Evolutionary conservation across 208 protist species (phyloP).

Genomic region (Leishmania arabica): DNA sequence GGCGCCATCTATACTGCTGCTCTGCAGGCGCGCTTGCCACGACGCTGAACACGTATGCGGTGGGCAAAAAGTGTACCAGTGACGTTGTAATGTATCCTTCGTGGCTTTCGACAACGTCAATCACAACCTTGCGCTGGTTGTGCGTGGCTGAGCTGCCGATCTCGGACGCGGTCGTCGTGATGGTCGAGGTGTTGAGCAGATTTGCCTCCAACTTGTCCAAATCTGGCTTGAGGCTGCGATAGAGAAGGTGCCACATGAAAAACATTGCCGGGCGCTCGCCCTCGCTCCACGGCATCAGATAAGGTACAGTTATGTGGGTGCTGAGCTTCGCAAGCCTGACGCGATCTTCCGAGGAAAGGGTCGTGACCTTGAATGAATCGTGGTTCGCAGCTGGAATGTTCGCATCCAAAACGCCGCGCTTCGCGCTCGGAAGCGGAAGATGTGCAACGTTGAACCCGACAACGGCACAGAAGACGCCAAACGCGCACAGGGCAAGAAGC

Average conservation of each 20-base stretch:
- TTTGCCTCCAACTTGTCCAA: conserved; percentile 8
- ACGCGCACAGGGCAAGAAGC: conserved; percentile 7
- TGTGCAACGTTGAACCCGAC: conserved; percentile 9
- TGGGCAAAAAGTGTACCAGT: conserved; percentile 10
- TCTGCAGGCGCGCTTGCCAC: conserved; percentile 5
- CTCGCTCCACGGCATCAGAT: conserved; percentile 32
- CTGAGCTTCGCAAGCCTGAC: conserved; percentile 9
- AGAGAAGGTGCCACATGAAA: conserved; percentile 40
- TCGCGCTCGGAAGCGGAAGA: conserved; percentile 37
- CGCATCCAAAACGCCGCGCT: conserved; percentile 30
- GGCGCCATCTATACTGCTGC: not conserved
- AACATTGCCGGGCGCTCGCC: conserved; percentile 26
- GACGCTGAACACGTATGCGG: conserved; percentile 20
- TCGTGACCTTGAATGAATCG: conserved; percentile 11
- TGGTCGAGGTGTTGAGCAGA: not conserved
- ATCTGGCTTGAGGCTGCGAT: conserved; percentile 34
- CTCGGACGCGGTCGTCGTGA: not conserved
- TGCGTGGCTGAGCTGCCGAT: not conserved
- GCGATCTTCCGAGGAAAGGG: conserved; percentile 20
- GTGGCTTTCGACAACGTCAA: conserved; percentile 21
- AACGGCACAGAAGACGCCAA: conserved; percentile 17
- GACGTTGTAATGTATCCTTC: conserved; percentile 27
- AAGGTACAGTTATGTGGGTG: conserved; percentile 27
- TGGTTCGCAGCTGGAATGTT: conserved; percentile 24
- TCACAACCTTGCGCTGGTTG: conserved; percentile 5